These are phyloP conservation scores for Xylariaceae sp. DNA, from an alignment of 2,329 filamentous ascomycete genomes.

Conservation along the genomic window DNA sequence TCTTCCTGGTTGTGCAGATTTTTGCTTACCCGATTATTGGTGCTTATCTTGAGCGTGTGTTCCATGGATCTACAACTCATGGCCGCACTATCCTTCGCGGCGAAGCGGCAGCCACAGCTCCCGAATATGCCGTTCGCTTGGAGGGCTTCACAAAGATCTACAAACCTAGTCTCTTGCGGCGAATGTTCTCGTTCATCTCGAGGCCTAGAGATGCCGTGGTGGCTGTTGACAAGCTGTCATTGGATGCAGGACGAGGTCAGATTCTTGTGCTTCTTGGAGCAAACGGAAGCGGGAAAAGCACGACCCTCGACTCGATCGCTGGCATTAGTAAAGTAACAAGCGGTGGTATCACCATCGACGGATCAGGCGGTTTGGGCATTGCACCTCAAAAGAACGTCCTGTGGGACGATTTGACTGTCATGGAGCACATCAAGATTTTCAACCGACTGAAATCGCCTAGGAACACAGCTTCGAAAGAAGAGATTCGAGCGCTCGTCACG, in stretches of 20 bases:
- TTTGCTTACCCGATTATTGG: slow-evolving; percentile 74
- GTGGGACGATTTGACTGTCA: slow-evolving; percentile 84
- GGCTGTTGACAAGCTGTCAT: slow-evolving; percentile 73
- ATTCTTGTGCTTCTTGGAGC: slow-evolving; percentile 85
- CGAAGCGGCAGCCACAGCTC: slow-evolving; percentile 23
- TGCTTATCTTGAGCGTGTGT: slow-evolving; percentile 66
- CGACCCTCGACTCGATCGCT: slow-evolving; percentile 83
- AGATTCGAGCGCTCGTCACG: slow-evolving; percentile 62
- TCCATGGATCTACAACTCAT: slow-evolving; percentile 72
- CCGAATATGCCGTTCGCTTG: slow-evolving; percentile 63
- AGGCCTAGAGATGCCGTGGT: slow-evolving; percentile 63
- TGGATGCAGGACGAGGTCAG: slow-evolving; percentile 72
- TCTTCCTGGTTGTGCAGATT: slow-evolving; percentile 76
- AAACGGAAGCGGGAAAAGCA: slow-evolving; percentile 88
- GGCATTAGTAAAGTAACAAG: slow-evolving; percentile 75
- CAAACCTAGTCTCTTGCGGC: slow-evolving; percentile 59
- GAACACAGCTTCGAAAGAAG: slow-evolving; percentile 52
- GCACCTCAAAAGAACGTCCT: slow-evolving; percentile 93
- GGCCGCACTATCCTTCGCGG: slow-evolving; percentile 52
- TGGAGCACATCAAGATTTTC: slow-evolving; percentile 82
- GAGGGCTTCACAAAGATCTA: slow-evolving; percentile 77
- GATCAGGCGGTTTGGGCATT: slow-evolving; percentile 76
- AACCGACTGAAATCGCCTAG: slow-evolving; percentile 72
- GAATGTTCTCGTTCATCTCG: slow-evolving; percentile 45
- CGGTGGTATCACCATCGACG: slow-evolving; percentile 75